phyloP scores from a whole-genome alignment of 441 rosid genomes.

The Brassica balearica region DNA sequence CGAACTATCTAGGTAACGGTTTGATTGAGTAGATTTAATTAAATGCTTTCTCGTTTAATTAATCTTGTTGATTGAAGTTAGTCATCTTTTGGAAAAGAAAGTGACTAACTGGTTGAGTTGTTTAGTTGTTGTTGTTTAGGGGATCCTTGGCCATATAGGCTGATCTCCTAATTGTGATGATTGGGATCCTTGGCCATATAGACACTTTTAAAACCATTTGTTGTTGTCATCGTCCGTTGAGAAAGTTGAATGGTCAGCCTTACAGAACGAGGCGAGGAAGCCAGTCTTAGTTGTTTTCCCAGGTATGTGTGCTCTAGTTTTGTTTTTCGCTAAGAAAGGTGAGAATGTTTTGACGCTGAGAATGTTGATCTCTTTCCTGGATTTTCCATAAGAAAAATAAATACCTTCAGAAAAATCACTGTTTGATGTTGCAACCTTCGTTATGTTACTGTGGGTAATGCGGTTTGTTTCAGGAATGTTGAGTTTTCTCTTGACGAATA shows the following conservation, averaged over 20 bases:
- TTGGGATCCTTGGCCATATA: too few species aligned
- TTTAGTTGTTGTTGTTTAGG: too few species aligned
- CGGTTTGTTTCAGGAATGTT: conserved; percentile 11
- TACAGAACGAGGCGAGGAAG: conserved; percentile 87
- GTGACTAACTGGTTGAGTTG: too few species aligned
- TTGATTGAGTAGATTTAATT: too few species aligned
- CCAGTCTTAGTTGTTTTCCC: conserved; percentile 79
- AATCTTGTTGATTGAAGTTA: too few species aligned
- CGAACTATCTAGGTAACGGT: too few species aligned
- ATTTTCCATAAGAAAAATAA: conserved; percentile 65
- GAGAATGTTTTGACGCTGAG: conserved; percentile 4
- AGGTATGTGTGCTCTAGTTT: conserved; percentile 65
- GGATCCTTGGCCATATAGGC: too few species aligned
- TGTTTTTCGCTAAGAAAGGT: background rate
- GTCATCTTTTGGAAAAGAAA: too few species aligned
- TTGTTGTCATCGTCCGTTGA: conserved; percentile 49
- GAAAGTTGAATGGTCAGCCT: conserved; percentile 81
- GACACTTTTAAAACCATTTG: conserved; percentile 54
- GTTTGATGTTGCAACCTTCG: conserved; percentile 62
- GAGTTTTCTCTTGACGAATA: background rate
- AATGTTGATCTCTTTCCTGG: conserved; percentile 57
- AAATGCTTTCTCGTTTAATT: too few species aligned
- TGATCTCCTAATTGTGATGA: too few species aligned
- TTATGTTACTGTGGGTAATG: conserved; percentile 66
- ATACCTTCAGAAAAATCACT: conserved; percentile 68